Percentiles rank a stretch among this genome's conserved stretches.
Evolutionary conservation across 768 basidiomycete species (phyloP).

Genomic region (Kwoniella sp.): DNA sequence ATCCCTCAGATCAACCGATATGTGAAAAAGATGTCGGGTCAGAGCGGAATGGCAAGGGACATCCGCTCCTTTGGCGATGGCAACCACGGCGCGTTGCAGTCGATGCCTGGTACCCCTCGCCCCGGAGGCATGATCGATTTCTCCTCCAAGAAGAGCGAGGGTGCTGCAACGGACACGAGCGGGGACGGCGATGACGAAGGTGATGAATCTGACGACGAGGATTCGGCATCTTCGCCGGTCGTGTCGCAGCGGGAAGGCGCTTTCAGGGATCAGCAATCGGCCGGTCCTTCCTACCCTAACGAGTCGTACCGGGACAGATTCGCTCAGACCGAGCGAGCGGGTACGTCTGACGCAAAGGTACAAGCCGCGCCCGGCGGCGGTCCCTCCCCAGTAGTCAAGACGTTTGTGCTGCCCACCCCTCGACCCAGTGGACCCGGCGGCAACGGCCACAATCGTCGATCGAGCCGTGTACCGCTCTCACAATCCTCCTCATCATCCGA

Average conservation of each 20-base stretch:
- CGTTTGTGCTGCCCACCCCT: slow-evolving; percentile 4
- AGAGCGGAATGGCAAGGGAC: slow-evolving; percentile 10
- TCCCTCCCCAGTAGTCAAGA: slow-evolving; percentile 20
- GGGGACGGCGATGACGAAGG: slow-evolving; percentile 50
- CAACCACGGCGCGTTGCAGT: slow-evolving; percentile 14
- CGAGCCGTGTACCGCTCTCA: background rate
- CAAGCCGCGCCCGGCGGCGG: slow-evolving; percentile 20
- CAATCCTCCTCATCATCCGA: slow-evolving; percentile 19
- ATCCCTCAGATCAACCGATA: slow-evolving; percentile 76
- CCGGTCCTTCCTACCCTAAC: slow-evolving; percentile 1
- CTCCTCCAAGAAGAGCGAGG: background rate
- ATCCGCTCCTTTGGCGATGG: background rate
- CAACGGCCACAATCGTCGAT: background rate
- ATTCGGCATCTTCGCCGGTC: slow-evolving; percentile 52
- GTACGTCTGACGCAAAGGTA: slow-evolving; percentile 19
- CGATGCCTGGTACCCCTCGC: slow-evolving; percentile 27
- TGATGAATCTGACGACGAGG: slow-evolving; percentile 50
- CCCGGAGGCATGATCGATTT: slow-evolving; percentile 6
- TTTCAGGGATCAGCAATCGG: slow-evolving; percentile 5
- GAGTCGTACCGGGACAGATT: slow-evolving; percentile 28
- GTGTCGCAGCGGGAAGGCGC: slow-evolving; percentile 53
- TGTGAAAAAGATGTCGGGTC: slow-evolving; percentile 52
- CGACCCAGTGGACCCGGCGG: background rate
- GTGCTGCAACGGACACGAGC: slow-evolving; percentile 32
- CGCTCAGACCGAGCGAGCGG: slow-evolving; percentile 31